Evolutionary conservation across 768 basidiomycete species (phyloP), one percentile per base, ranked within the genome.

Genomic region (Suillus luteus): DNA sequence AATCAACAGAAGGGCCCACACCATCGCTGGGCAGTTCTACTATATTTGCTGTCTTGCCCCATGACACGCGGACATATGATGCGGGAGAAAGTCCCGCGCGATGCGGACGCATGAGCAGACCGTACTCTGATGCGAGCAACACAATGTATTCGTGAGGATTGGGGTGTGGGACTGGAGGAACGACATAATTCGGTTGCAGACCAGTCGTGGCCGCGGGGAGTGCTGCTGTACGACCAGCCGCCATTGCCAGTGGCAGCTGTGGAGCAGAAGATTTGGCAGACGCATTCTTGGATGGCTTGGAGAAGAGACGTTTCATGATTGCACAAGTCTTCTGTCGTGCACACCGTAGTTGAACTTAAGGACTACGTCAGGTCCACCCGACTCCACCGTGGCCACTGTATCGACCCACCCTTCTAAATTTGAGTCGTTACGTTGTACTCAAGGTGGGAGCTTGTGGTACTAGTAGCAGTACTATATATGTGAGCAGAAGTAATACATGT

Each of bases 121-220:
- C 92, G 9, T 84, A 80, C 19, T 79, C 75, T 1, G 88, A 83
- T 4, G 81, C 82, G 46, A 88, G 70, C 38, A 93, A 65, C n/a
- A 83, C 83, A 48, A 95, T 84, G 65, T 86, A 80, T 54, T 88
- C 85, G 71, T 92, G 78, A 8, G 92, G 90, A 68, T 83, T 84
- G 33, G 91, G 91, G 72, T 92, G 90, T n/a, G 88, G 88, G 15
- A 89, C 75, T 3, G 91, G 83, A 10, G 91, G 88, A 22, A 91
- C 78, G 63, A 83, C 74, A 64, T 85, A 82, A 75, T 83, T 88
- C 2, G 88, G 90, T 59, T 85, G 86, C n/a, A 91, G 77, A 31
- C 65, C 66, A 27, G 66, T 54, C 57, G 64, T 65, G 64, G 59
- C 57, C 35, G 63, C 65, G 49, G 65, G 65, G 43, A 11, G 57